Percentiles rank a stretch among this genome's conserved stretches.
Conservation (phyloP, 192 early-diverging fungal species). For the Funneliformis mosseae region DNA sequence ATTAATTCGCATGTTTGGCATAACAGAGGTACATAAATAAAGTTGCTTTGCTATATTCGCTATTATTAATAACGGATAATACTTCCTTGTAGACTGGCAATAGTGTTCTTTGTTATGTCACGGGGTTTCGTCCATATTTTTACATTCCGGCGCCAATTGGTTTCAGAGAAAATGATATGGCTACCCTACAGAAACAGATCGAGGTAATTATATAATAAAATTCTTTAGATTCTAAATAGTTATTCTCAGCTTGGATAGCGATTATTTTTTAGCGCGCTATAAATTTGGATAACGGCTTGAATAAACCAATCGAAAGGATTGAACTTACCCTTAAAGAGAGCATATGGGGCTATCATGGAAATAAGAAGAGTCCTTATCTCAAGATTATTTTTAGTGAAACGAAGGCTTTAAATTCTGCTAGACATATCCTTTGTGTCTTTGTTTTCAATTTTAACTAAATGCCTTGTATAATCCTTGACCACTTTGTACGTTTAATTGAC, state of each 20-base stretch:
- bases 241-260: neutral
- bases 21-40: constrained; percentile 66
- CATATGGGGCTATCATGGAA: constrained; percentile 88
- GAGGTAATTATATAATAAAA: constrained; percentile 46
- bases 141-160: constrained; percentile 89
- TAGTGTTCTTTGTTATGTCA: constrained; percentile 88
- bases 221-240: neutral
- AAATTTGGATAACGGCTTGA: constrained; percentile 15
- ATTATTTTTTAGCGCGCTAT: neutral
- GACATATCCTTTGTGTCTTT: constrained; percentile 36
- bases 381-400: constrained; percentile 72
- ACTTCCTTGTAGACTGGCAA: constrained; percentile 64
- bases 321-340: constrained; percentile 77
- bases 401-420: constrained; percentile 40
- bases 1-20: constrained; percentile 80
- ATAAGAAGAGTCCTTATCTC: constrained; percentile 77
- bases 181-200: constrained; percentile 52
- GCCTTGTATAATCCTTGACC: neutral
- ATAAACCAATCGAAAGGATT: constrained; percentile 52
- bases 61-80: neutral
- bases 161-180: constrained; percentile 65
- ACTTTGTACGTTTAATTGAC: constrained; percentile 32
- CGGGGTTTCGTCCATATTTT: constrained; percentile 91
- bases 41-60: too few relatives aligned
- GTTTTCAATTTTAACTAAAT: neutral